Conservation (phyloP, 1,284 basidiomycete species). For the Veloporphyrellus conicus region DNA sequence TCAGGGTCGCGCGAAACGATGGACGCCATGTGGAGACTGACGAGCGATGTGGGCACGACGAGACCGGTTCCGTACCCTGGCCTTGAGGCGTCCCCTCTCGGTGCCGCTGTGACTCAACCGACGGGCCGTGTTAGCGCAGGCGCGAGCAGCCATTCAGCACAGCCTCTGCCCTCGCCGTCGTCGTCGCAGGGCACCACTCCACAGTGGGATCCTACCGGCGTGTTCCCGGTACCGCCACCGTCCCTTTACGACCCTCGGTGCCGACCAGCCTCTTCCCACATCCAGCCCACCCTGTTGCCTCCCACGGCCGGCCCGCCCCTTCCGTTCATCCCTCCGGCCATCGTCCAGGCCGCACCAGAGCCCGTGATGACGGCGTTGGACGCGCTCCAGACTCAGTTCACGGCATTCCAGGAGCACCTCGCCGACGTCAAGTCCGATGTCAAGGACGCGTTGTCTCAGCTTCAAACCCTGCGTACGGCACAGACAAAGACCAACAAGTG, state of each 20-base stretch:
- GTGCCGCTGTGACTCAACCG: no score
- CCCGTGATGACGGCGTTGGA: slow-evolving; percentile 4
- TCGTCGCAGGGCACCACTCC: no score
- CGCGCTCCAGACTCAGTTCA: slow-evolving; percentile 19
- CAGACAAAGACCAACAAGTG: slow-evolving; percentile 13
- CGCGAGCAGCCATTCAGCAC: no score
- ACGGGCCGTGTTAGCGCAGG: no score
- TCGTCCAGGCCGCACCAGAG: not conserved
- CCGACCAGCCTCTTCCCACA: not conserved
- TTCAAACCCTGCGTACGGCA: slow-evolving; percentile 11
- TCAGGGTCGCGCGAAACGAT: no score
- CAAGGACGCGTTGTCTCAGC: slow-evolving; percentile 16
- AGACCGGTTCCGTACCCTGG: not conserved
- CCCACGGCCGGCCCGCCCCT: not conserved
- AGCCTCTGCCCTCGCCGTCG: no score
- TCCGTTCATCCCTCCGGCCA: not conserved
- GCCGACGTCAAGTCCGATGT: slow-evolving; percentile 13
- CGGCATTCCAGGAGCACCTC: slow-evolving; percentile 9
- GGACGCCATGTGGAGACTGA: no score
- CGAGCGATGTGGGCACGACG: not conserved
- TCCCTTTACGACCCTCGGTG: not conserved
- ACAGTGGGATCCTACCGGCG: not conserved
- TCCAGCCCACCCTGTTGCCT: not conserved
- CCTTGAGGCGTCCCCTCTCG: not conserved
- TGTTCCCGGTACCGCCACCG: not conserved